A percentile compares a stretch with the other conserved stretches of the same genome.
Evolutionary conservation across 2,329 filamentous ascomycete species (phyloP).

Genomic region (Epicoccum sorghinum): DNA sequence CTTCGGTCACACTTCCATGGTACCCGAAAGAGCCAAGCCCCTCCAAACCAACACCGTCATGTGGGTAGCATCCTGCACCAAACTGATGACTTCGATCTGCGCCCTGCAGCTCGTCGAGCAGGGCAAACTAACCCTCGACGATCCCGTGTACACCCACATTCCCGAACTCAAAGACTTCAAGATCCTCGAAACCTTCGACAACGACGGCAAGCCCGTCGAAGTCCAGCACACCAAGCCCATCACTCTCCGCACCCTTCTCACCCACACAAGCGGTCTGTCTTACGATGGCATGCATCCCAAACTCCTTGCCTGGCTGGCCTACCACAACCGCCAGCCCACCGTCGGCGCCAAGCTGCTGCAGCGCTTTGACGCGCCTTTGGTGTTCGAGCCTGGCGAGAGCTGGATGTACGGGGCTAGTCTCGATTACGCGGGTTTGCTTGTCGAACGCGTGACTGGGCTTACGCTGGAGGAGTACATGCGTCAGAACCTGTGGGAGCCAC

Average conservation of each 20-base stretch:
- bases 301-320: conserved; percentile 47
- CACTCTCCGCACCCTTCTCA: conserved; percentile 51
- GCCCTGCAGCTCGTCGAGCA: conserved; percentile 45
- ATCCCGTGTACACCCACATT: conserved; percentile 39
- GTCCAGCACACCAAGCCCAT: conserved; percentile 32
- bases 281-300: conserved; percentile 53
- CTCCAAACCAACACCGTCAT: conserved; percentile 31
- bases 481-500: conserved; percentile 54
- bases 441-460: conserved; percentile 51
- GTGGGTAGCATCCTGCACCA: conserved; percentile 50
- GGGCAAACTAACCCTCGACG: conserved; percentile 40
- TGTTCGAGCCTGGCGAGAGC: conserved; percentile 53
- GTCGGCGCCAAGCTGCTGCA: conserved; percentile 2
- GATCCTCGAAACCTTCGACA: conserved; percentile 36
- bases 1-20: conserved; percentile 40
- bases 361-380: conserved; percentile 25
- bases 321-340: conserved; percentile 33
- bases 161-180: conserved; percentile 38
- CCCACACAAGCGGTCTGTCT: conserved; percentile 57
- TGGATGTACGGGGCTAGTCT: conserved; percentile 58
- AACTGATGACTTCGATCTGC: conserved; percentile 45
- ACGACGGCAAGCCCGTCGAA: conserved; percentile 32
- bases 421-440: conserved; percentile 57
- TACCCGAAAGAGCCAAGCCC: conserved; percentile 2
- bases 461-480: conserved; percentile 68